These are phyloP conservation scores for Porpolomopsis calyptriformis DNA, from an alignment of 768 basidiomycete species.

Conservation along the genomic window DNA sequence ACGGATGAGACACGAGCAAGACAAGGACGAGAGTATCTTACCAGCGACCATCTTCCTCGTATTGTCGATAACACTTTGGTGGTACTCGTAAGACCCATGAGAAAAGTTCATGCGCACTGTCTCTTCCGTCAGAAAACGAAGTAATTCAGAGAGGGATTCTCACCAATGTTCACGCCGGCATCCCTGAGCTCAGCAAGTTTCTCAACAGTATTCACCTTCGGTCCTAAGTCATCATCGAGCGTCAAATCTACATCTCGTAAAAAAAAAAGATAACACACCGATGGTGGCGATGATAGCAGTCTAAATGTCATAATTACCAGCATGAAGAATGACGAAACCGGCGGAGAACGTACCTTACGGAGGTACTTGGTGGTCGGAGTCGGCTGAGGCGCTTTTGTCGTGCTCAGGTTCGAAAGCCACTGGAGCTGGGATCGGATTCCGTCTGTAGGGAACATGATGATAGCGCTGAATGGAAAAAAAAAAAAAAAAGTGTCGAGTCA, in stretches of 20 bases:
- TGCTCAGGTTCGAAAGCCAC: constrained; percentile 81
- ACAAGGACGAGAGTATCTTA: constrained; percentile 25
- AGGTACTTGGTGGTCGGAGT: constrained; percentile 74
- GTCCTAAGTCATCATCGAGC: constrained; percentile 50
- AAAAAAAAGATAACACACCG: constrained; percentile 38
- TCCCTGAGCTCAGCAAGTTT: constrained; percentile 74
- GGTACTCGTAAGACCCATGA: constrained; percentile 96
- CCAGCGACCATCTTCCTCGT: constrained; percentile 76
- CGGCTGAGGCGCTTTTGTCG: constrained; percentile 57
- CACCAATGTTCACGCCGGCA: constrained; percentile 97
- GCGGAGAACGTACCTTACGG: constrained; percentile 63
- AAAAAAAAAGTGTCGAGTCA: neutral
- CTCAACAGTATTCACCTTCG: constrained; percentile 89
- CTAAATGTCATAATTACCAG: constrained; percentile 30
- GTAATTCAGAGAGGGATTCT: constrained; percentile 20
- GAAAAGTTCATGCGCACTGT: constrained; percentile 99
- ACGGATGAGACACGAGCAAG: neutral
- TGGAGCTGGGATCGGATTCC: constrained; percentile 76
- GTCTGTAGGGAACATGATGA: constrained; percentile 42
- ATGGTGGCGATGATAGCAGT: constrained; percentile 98
- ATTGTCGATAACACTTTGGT: constrained; percentile 99
- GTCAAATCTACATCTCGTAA: constrained; percentile 7
- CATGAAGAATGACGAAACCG: neutral
- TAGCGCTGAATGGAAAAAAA: constrained; percentile 11
- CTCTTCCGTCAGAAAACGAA: neutral